Evolutionary conservation across 164 flowering plant species (phyloP).

Genomic region (Vitis amurensis): DNA sequence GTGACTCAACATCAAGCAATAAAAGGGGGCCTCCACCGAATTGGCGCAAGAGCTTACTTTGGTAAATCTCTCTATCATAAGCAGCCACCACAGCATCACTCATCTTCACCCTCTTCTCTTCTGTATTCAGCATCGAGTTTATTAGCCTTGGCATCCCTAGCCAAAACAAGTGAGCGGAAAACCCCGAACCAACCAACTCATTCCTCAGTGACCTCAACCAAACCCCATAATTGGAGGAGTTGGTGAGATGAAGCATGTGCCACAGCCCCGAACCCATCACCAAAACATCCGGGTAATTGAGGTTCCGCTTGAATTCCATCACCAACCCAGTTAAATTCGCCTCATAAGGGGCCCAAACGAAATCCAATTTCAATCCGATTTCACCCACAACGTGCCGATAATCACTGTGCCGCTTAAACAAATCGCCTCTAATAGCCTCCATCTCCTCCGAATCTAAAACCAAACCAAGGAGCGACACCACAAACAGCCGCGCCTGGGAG

Average conservation of each 20-base stretch:
- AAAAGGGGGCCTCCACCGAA: conserved; percentile 63
- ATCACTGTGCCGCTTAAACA: conserved; percentile 83
- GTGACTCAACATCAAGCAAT: conserved; percentile 60
- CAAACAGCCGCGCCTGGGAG: conserved; percentile 76
- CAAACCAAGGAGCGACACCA: conserved; percentile 52
- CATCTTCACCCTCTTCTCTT: conserved; percentile 76
- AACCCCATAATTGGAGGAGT: conserved; percentile 61
- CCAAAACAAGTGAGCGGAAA: conserved; percentile 77
- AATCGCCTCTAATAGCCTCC: conserved; percentile 43
- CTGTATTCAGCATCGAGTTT: conserved; percentile 73
- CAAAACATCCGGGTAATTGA: conserved; percentile 70
- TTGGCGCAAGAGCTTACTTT: conserved; percentile 63
- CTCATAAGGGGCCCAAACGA: conserved; percentile 83
- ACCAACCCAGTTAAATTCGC: conserved; percentile 52
- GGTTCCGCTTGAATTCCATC: conserved; percentile 29
- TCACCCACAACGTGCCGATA: conserved; percentile 49
- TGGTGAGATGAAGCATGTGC: conserved; percentile 81
- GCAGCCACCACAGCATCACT: conserved; percentile 35
- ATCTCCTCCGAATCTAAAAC: conserved; percentile 46
- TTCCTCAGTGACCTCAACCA: conserved; percentile 38
- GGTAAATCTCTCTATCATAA: conserved; percentile 39
- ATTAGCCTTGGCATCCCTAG: conserved; percentile 81
- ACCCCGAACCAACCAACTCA: conserved; percentile 30
- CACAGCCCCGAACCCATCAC: conserved; percentile 89
- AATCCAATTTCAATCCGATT: conserved; percentile 77